These are phyloP conservation scores for Phylloboletellus chloephorus DNA, from an alignment of 1,284 basidiomycete species.

Conservation along the genomic window DNA sequence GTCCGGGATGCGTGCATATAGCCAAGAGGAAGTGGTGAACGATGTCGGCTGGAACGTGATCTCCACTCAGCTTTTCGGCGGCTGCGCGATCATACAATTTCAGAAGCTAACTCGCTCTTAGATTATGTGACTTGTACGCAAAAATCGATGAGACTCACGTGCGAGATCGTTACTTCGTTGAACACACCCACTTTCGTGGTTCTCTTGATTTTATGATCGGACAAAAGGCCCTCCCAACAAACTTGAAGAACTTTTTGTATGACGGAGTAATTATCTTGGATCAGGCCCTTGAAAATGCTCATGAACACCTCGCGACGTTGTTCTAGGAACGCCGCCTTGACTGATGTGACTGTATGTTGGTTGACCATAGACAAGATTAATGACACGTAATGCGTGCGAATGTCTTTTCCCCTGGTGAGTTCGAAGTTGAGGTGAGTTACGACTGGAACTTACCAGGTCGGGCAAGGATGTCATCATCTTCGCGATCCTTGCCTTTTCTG, in stretches of 20 bases:
- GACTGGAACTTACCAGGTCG: slow-evolving; percentile 47
- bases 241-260: slow-evolving; percentile 56
- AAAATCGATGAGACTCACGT: slow-evolving; percentile 39
- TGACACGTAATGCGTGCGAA: slow-evolving; percentile 62
- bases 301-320: slow-evolving; percentile 58
- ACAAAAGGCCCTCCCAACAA: slow-evolving; percentile 56
- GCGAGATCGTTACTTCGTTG: slow-evolving; percentile 54
- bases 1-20: slow-evolving; percentile 78
- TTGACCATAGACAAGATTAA: slow-evolving; percentile 69
- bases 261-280: slow-evolving; percentile 56
- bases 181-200: slow-evolving; percentile 66
- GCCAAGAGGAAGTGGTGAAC: slow-evolving; percentile 85
- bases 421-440: not conserved
- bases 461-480: slow-evolving; percentile 39
- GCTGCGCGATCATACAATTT: slow-evolving; percentile 61
- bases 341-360: slow-evolving; percentile 38
- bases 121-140: not conserved
- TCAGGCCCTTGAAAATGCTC: slow-evolving; percentile 63
- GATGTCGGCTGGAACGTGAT: slow-evolving; percentile 69
- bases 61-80: slow-evolving; percentile 49
- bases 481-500: slow-evolving; percentile 45
- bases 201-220: slow-evolving; percentile 61
- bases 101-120: slow-evolving; percentile 42
- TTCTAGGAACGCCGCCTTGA: slow-evolving; percentile 62
- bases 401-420: slow-evolving; percentile 43